Evolutionary conservation across 805 yeast genomes (phyloP).

Genomic region (Cyberlindnera mississippiensis): DNA sequence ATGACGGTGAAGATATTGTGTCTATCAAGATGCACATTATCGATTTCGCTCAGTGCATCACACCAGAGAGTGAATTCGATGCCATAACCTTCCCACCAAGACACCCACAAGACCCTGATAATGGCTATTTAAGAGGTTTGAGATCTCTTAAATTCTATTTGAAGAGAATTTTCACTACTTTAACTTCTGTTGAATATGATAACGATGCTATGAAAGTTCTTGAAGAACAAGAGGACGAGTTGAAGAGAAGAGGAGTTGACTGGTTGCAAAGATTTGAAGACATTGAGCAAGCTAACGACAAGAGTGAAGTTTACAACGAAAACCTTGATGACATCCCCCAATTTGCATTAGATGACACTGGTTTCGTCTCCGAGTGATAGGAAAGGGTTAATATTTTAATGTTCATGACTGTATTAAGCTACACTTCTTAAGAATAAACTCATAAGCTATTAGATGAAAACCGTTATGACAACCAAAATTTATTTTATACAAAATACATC

Average conservation of each 20-base stretch:
- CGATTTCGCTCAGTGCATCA: slow-evolving; percentile 93
- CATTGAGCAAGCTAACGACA: slow-evolving; percentile 30
- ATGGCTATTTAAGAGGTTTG: slow-evolving; percentile 83
- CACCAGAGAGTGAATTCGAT: slow-evolving; percentile 47
- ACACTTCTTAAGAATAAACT: neutral
- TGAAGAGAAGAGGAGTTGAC: slow-evolving; percentile 27
- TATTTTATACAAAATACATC: slow-evolving; percentile 21
- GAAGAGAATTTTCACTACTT: slow-evolving; percentile 49
- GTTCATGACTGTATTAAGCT: slow-evolving; percentile 1
- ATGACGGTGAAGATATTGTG: slow-evolving; percentile 56
- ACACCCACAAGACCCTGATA: slow-evolving; percentile 60
- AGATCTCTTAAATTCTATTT: slow-evolving; percentile 68
- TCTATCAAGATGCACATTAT: slow-evolving; percentile 62
- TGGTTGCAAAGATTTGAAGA: slow-evolving; percentile 39
- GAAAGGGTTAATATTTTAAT: slow-evolving; percentile 5
- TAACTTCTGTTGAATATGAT: slow-evolving; percentile 41
- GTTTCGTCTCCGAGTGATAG: slow-evolving; percentile 26
- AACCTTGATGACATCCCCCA: slow-evolving; percentile 23
- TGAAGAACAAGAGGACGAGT: slow-evolving; percentile 20
- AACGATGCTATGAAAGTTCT: slow-evolving; percentile 22
- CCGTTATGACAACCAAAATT: slow-evolving; percentile 17
- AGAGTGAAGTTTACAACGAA: slow-evolving; percentile 22
- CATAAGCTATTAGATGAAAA: slow-evolving; percentile 3
- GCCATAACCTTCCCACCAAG: slow-evolving; percentile 66
- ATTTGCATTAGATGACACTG: slow-evolving; percentile 26